Evolutionary conservation across 2,329 filamentous ascomycete genomes (phyloP).

Genomic region (Exophiala sp.): DNA sequence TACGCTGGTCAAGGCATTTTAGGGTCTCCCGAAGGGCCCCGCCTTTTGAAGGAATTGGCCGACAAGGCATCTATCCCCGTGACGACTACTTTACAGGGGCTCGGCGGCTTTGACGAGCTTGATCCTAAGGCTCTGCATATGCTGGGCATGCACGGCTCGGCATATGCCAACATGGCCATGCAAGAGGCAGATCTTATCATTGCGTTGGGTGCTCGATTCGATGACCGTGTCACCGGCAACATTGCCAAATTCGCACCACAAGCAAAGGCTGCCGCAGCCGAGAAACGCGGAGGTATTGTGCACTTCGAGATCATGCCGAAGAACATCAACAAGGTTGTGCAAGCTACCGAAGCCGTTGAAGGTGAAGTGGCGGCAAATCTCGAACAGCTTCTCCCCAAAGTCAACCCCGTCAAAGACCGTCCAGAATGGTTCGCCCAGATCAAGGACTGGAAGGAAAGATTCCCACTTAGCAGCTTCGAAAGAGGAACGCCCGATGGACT

Average conservation of each 20-base stretch:
- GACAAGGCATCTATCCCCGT: conserved; percentile 91
- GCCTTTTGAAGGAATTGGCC: conserved; percentile 74
- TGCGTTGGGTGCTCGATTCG: conserved; percentile 86
- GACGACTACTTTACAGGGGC: conserved; percentile 88
- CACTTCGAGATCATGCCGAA: conserved; percentile 99
- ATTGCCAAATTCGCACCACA: conserved; percentile 82
- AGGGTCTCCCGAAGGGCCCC: conserved; percentile 68
- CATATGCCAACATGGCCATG: conserved; percentile 97
- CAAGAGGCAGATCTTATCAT: conserved; percentile 95
- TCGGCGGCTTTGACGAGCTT: conserved; percentile 87
- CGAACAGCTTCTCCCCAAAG: conserved; percentile 63
- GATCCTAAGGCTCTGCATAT: conserved; percentile 94
- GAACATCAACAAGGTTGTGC: conserved; percentile 99
- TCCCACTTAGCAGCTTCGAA: conserved; percentile 79
- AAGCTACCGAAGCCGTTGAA: conserved; percentile 91
- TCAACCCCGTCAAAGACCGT: conserved; percentile 61
- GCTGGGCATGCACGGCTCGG: conserved; percentile 97
- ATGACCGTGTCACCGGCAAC: conserved; percentile 84
- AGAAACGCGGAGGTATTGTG: conserved; percentile 86
- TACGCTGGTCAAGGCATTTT: conserved; percentile 91
- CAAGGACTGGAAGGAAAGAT: conserved; percentile 80
- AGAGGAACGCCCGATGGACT: conserved; percentile 65
- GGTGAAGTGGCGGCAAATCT: conserved; percentile 84
- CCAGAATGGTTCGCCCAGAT: conserved; percentile 88
- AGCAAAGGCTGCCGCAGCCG: conserved; percentile 74